Percentiles rank a stretch among this genome's conserved stretches.
Evolutionary conservation across 2,329 filamentous ascomycete species (phyloP).

Genomic region (Shiraia bambusicola): DNA sequence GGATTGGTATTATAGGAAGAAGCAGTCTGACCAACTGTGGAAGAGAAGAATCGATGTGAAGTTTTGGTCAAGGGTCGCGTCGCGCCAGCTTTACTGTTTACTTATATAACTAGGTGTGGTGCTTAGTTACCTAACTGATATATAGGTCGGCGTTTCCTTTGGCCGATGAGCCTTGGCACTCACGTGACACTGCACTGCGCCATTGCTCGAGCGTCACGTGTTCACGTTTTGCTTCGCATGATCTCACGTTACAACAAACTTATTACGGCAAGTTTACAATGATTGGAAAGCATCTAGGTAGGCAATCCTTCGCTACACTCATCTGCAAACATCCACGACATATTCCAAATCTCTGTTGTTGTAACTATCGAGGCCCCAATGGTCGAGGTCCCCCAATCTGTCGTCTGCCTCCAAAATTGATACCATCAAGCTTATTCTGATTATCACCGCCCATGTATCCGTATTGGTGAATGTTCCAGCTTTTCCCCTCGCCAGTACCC

Average conservation of each 20-base stretch:
- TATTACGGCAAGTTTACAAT: neutral
- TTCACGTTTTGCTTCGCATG: no score
- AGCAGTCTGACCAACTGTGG: no score
- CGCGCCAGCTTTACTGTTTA: conserved; percentile 18
- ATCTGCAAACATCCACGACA: neutral
- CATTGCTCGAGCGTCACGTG: no score
- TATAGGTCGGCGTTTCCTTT: conserved; percentile 13
- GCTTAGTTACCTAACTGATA: no score
- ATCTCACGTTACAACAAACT: no score
- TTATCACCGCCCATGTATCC: conserved; percentile 75
- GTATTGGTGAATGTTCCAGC: conserved; percentile 77
- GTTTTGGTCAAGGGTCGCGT: conserved; percentile 15
- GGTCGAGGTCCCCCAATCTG: conserved; percentile 80
- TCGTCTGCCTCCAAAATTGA: conserved; percentile 65
- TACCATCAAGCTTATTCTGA: conserved; percentile 65
- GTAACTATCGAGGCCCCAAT: conserved; percentile 44
- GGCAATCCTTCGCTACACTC: conserved; percentile 1
- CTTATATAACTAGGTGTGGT: no score
- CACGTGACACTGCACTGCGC: no score
- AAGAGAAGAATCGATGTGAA: no score
- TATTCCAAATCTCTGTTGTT: no score
- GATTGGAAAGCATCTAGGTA: neutral
- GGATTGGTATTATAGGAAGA: neutral
- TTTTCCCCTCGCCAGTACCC: conserved; percentile 66
- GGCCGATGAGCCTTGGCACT: conserved; percentile 20